Percentiles rank a stretch among this genome's conserved stretches.
phyloP scores from a whole-genome alignment of 2,329 filamentous ascomycete genomes.

The Arthrobotrys megalospora region DNA sequence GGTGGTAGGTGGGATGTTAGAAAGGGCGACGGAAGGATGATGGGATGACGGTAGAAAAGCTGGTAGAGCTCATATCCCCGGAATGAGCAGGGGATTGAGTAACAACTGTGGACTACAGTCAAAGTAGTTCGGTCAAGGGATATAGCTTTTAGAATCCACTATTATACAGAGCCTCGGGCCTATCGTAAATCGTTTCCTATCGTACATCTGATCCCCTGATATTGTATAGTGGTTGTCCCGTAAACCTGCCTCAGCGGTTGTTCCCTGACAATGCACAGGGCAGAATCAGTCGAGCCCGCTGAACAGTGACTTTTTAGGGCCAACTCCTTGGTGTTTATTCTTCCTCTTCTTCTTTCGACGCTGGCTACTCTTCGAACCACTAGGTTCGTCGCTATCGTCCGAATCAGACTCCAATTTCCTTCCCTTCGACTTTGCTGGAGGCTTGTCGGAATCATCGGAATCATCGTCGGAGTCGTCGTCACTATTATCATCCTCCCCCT shows the following conservation, averaged over 20 bases:
- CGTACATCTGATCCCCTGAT: not conserved
- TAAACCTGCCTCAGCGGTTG: too few relatives aligned
- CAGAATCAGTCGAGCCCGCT: conserved; percentile 42
- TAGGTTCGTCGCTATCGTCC: conserved; percentile 42
- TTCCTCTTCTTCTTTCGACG: conserved; percentile 51
- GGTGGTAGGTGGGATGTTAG: not conserved
- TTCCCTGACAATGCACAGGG: too few relatives aligned
- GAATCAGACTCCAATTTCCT: conserved; percentile 52
- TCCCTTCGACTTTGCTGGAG: conserved; percentile 35
- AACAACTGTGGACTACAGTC: too few relatives aligned
- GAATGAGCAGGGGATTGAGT: too few relatives aligned
- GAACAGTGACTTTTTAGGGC: conserved; percentile 42
- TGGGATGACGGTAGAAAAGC: too few relatives aligned
- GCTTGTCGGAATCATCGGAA: conserved; percentile 70
- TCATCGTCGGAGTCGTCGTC: conserved; percentile 69
- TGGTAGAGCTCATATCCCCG: too few relatives aligned
- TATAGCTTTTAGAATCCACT: too few relatives aligned
- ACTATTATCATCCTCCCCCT: conserved; percentile 70
- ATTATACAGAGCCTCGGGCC: too few relatives aligned
- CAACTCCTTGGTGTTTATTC: conserved; percentile 40
- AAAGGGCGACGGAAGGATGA: not conserved
- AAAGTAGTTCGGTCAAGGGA: too few relatives aligned
- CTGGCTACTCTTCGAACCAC: conserved; percentile 50
- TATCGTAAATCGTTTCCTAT: not conserved
- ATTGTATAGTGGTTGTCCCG: too few relatives aligned